Evolutionary conservation across 805 yeast species (phyloP).

Genomic region (Myxozyma monticola): DNA sequence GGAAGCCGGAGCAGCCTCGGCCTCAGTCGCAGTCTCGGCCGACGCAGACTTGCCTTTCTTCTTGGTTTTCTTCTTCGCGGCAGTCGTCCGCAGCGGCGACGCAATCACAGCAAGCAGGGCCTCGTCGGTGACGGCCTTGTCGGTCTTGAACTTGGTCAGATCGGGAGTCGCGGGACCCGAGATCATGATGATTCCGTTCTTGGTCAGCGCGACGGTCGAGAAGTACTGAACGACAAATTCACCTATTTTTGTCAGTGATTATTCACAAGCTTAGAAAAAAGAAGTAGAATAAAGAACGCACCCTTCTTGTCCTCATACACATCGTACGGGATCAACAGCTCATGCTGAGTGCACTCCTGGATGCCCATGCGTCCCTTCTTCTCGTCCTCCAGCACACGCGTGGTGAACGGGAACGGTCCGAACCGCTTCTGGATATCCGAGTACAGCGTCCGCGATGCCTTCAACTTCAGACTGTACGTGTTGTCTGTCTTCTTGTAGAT

Average conservation of each 20-base stretch:
- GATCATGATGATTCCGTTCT: constrained; percentile 66
- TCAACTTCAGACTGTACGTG: constrained; percentile 66
- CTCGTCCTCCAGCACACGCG: constrained; percentile 65
- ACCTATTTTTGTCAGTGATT: no score
- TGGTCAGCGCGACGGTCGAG: constrained; percentile 73
- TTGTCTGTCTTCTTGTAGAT: constrained; percentile 66
- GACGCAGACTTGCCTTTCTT: constrained; percentile 18
- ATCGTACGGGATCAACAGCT: constrained; percentile 66
- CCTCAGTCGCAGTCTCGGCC: constrained; percentile 27
- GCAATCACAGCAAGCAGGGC: constrained; percentile 49
- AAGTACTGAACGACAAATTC: constrained; percentile 68
- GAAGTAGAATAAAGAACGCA: no score
- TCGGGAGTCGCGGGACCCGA: constrained; percentile 51
- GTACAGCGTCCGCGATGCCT: constrained; percentile 65
- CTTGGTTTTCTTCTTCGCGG: constrained; percentile 49
- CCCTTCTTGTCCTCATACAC: constrained; percentile 66
- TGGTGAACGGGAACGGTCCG: constrained; percentile 67
- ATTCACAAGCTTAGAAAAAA: no score
- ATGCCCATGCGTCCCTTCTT: constrained; percentile 72
- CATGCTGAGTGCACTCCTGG: constrained; percentile 68
- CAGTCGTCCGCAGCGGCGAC: constrained; percentile 52
- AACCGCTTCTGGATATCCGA: constrained; percentile 67
- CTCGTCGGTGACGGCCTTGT: constrained; percentile 56
- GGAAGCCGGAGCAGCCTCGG: constrained; percentile 6
- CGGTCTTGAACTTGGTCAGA: constrained; percentile 56